Percentiles rank a stretch among this genome's conserved stretches.
Conservation (phyloP, 352 stramenopile species). For the Saprolegnia diclina region DNA sequence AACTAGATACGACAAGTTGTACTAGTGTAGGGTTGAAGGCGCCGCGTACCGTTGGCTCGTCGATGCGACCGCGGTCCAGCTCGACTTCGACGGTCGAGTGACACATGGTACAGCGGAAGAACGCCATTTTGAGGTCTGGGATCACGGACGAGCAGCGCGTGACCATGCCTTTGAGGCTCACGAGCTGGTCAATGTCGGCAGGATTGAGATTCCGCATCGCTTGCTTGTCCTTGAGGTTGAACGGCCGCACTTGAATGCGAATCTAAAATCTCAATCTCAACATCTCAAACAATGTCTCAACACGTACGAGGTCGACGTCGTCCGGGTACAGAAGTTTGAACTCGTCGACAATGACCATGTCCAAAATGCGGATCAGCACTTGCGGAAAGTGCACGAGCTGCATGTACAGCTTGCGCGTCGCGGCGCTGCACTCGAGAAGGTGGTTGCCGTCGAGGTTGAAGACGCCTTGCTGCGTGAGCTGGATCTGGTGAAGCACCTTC, state of each 20-base stretch:
- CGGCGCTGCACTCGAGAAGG: constrained; percentile 61
- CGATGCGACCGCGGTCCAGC: constrained; percentile 93
- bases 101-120: constrained; percentile 95
- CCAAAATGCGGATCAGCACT: constrained; percentile 94
- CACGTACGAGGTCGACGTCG: constrained; percentile 44
- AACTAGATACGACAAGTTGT: constrained; percentile 28
- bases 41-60: constrained; percentile 78
- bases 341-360: constrained; percentile 94
- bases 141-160: constrained; percentile 95
- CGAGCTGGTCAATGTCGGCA: constrained; percentile 95
- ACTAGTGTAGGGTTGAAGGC: background rate
- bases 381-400: constrained; percentile 95
- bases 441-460: constrained; percentile 92
- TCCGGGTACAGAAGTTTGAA: constrained; percentile 53
- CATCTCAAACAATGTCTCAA: background rate
- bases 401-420: constrained; percentile 90
- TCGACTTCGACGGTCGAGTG: constrained; percentile 85
- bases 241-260: constrained; percentile 94
- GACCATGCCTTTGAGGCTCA: constrained; percentile 97
- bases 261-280: constrained; percentile 24
- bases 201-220: constrained; percentile 96
- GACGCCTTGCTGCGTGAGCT: constrained; percentile 74
- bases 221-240: constrained; percentile 91
- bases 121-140: constrained; percentile 97
- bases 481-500: constrained; percentile 63